phyloP scores from a whole-genome alignment of 78 protist genomes.

The slime mould (Dictyostelium discoideum) region dicty_2.7 NC_007089.4:3724501-3725000 shows the following conservation, averaged over 20 bases:
- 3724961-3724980: background rate
- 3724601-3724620: background rate
- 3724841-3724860: background rate
- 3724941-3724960: background rate
- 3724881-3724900: background rate
- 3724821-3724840: background rate
- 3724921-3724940: background rate
- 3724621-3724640: background rate
- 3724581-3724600: background rate
- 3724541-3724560: background rate
- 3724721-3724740: background rate
- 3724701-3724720: background rate
- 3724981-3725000: background rate
- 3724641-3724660: background rate
- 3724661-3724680: conserved; percentile 6
- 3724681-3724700: background rate
- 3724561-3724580: conserved; percentile 11
- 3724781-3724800: background rate
- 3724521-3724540: background rate
- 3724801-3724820: background rate
- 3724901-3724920: background rate
- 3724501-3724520: background rate
- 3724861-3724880: background rate
- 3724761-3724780: background rate
- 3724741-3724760: background rate